Percentiles rank a stretch among this genome's conserved stretches.
phyloP scores from a whole-genome alignment of 2,329 filamentous ascomycete genomes.

The Whalleya microplaca region DNA sequence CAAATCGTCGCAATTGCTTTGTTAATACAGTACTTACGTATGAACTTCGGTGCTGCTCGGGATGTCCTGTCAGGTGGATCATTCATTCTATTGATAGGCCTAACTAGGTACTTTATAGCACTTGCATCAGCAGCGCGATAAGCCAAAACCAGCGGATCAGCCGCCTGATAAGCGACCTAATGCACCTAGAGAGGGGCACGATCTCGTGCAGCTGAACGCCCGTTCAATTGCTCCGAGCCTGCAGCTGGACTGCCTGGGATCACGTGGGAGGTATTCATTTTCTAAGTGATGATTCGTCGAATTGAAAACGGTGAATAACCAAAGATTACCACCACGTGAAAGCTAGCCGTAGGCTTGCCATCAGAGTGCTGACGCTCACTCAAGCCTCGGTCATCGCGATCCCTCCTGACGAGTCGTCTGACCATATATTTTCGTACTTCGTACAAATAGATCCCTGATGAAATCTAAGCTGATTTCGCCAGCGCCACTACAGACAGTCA shows the following conservation, averaged over 20 bases:
- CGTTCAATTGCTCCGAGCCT: too few relatives aligned
- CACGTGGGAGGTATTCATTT: conserved; percentile 5
- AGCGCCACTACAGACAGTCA: neutral
- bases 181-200: too few relatives aligned
- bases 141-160: neutral
- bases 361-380: neutral
- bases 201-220: too few relatives aligned
- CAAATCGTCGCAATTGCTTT: too few relatives aligned
- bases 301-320: conserved; percentile 5
- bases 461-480: neutral
- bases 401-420: neutral
- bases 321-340: neutral
- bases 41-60: neutral
- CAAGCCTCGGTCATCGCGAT: neutral
- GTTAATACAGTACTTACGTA: too few relatives aligned
- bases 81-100: neutral
- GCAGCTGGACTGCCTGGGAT: neutral
- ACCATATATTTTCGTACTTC: too few relatives aligned
- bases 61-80: neutral
- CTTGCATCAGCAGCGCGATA: neutral
- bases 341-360: neutral
- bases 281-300: conserved; percentile 9
- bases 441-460: neutral
- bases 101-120: neutral
- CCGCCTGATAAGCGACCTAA: neutral